A percentile compares a stretch with the other conserved stretches of the same genome.
These are phyloP conservation scores for Mycena polygramma DNA, from an alignment of 768 basidiomycete species.

Conservation along the genomic window DNA sequence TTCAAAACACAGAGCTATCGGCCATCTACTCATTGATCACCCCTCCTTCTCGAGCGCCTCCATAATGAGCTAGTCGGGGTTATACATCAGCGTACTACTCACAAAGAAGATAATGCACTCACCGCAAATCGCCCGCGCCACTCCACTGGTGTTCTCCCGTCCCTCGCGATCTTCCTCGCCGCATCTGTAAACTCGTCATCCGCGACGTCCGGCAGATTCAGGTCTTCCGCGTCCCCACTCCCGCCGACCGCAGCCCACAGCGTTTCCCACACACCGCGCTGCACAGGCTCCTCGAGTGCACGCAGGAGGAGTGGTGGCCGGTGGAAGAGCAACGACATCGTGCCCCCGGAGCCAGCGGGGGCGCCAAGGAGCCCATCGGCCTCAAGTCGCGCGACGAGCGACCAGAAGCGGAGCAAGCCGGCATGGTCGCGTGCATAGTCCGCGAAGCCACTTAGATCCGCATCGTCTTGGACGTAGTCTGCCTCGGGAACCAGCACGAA, in stretches of 20 bases:
- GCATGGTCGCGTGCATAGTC: constrained; percentile 27
- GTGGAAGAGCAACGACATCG: constrained; percentile 30
- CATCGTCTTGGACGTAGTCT: neutral
- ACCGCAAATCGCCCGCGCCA: constrained; percentile 29
- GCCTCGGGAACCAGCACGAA: constrained; percentile 21
- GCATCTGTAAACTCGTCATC: constrained; percentile 27
- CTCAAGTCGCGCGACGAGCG: constrained; percentile 32
- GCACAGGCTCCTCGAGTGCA: constrained; percentile 27
- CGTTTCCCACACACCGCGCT: constrained; percentile 32
- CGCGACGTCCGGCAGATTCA: constrained; percentile 17
- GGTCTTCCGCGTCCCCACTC: neutral
- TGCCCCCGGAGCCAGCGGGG: constrained; percentile 1
- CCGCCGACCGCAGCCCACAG: constrained; percentile 28
- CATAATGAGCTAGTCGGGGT: constrained; percentile 9
- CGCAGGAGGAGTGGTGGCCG: constrained; percentile 19
- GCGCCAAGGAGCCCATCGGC: constrained; percentile 18
- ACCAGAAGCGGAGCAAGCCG: constrained; percentile 32
- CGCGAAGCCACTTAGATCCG: constrained; percentile 15
- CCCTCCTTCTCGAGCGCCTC: constrained; percentile 26
- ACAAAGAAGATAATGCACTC: neutral
- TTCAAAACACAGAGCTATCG: too few relatives aligned
- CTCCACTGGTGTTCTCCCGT: constrained; percentile 18
- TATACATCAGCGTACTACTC: constrained; percentile 1
- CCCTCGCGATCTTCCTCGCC: constrained; percentile 11
- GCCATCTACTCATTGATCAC: neutral